These are phyloP conservation scores for Bassia scoparia DNA, from an alignment of 148 eudicot species.

Conservation along the genomic window DNA sequence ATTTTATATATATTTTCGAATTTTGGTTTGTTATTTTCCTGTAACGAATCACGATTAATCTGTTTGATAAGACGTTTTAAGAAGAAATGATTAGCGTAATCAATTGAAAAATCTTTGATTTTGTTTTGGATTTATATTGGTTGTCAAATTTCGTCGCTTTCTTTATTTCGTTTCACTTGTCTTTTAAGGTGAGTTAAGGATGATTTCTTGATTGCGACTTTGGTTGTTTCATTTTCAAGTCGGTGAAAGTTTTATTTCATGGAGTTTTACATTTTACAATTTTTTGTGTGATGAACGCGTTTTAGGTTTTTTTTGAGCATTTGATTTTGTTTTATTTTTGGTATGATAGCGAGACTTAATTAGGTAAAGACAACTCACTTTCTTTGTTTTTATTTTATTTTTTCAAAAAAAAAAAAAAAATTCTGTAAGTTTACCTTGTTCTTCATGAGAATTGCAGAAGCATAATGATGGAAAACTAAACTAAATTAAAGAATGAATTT, in stretches of 20 bases:
- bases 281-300: background rate
- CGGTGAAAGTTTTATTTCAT: constrained; percentile 1
- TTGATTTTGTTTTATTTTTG: too few species aligned
- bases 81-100: background rate
- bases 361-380: too few species aligned
- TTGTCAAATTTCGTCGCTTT: background rate
- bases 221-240: constrained; percentile 27
- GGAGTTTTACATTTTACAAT: background rate
- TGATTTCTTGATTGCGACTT: constrained; percentile 15
- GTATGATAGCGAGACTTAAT: too few species aligned
- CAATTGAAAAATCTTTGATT: background rate
- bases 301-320: background rate
- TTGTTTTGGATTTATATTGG: background rate
- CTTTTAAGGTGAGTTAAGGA: constrained; percentile 13
- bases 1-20: too few species aligned
- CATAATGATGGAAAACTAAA: background rate
- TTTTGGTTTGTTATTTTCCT: constrained; percentile 8
- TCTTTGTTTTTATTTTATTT: too few species aligned
- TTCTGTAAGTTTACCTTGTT: too few species aligned
- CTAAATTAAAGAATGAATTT: background rate
- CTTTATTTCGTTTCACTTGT: background rate
- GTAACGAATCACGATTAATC: background rate
- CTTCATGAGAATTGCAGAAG: background rate
- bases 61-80: background rate
- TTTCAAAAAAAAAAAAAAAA: too few species aligned